These are phyloP conservation scores for Plasmodium relictum DNA, from an alignment of 169 alveolate genomes.

Conservation along the genomic window DNA sequence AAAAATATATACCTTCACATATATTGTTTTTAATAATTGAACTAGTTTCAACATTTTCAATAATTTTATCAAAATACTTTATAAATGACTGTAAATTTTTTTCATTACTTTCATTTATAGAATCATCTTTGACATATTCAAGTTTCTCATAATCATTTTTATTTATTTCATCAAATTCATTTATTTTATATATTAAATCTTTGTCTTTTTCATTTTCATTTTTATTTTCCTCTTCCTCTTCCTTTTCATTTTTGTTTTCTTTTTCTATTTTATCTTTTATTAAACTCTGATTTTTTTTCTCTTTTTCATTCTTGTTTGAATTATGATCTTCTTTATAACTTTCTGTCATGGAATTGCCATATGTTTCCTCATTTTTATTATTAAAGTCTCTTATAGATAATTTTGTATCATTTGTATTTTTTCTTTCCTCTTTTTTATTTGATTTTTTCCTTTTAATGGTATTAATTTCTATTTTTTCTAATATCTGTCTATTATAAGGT, in stretches of 20 bases:
- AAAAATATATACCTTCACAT: slow-evolving; percentile 59
- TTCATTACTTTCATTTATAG: slow-evolving; percentile 4
- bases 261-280: neutral
- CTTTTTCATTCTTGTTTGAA: neutral
- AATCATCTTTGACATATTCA: neutral
- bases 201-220: neutral
- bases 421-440: no score
- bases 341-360: neutral
- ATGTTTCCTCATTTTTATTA: neutral
- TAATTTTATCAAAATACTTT: slow-evolving; percentile 17
- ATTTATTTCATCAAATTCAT: neutral
- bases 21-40: slow-evolving; percentile 44
- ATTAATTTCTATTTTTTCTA: no score
- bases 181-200: neutral
- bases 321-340: neutral
- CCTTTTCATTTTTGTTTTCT: neutral
- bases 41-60: slow-evolving; percentile 28
- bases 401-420: no score
- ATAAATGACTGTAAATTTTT: neutral
- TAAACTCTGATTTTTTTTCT: neutral
- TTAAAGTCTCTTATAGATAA: neutral
- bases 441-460: no score
- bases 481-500: no score
- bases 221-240: neutral
- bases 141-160: neutral